A percentile compares a stretch with the other conserved stretches of the same genome.
phyloP scores from a whole-genome alignment of 2,329 filamentous ascomycete species.

The Xylaria sp. region DNA sequence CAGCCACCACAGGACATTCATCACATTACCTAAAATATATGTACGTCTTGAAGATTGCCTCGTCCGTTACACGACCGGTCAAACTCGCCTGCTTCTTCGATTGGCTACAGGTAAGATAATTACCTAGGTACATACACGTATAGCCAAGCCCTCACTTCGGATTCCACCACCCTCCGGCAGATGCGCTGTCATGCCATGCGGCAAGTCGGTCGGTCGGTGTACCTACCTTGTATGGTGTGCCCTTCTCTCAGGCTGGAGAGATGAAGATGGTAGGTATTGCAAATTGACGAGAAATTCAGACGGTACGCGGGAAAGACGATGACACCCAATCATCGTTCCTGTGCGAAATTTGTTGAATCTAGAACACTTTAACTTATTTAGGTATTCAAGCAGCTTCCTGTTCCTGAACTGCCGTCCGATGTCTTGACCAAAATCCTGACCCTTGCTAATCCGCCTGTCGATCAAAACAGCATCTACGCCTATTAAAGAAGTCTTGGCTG shows the following conservation, averaged over 20 bases:
- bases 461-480: conserved; percentile 16
- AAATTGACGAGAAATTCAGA: background rate
- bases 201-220: too few species aligned
- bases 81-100: too few species aligned
- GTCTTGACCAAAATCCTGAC: background rate
- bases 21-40: background rate
- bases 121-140: background rate
- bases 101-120: too few species aligned
- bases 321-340: background rate
- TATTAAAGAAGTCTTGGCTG: conserved; percentile 5
- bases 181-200: too few species aligned
- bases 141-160: background rate
- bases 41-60: too few species aligned
- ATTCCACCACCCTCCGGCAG: background rate
- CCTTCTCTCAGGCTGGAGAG: too few species aligned
- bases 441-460: conserved; percentile 5
- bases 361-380: background rate
- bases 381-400: conserved; percentile 2
- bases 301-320: background rate
- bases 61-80: too few species aligned
- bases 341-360: background rate
- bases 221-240: too few species aligned
- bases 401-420: background rate
- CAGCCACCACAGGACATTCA: background rate
- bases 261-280: background rate